Base-by-base conservation (phyloP, 345 rosid genomes). In the Lepidium africanum region DNA sequence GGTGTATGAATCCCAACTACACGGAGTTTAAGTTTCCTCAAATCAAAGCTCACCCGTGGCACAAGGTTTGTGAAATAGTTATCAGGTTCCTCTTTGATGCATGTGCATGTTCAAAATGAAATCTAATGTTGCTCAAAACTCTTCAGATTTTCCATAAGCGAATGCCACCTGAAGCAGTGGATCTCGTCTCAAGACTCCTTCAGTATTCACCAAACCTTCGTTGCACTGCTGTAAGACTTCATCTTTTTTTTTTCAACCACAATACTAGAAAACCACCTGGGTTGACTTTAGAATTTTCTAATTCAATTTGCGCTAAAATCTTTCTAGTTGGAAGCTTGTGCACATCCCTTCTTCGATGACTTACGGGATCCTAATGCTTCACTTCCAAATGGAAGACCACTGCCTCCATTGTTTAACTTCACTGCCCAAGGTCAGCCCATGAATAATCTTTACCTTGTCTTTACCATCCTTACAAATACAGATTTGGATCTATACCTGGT, bases 11-110 rank as follows among this genome's bases (percentile, higher is more conserved):
- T 82, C 96, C 97, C 19, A 84, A 94, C 75, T 94, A 94, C 81
- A 86, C 87, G 0, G 99, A 94, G 69, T 94, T 89, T 74, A 94
- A 91, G 82, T 94, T 94, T 73, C 99, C 97, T 64, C 99, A 91
- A 84, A 91, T 94, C 41, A 94, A 91, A 84, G 96, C 99, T 76
- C 99, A 91, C 78, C 97, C 99, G 49, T 94, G 97, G 99, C 93
- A 91, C 79, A 94, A 94, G 97, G 61, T 77, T 45, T 55, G 68
- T 73, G 39, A 73, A 73, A 12, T 14, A 56, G 17, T 33, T 5
- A 30, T 9, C 48, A 30, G 42, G 30, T 65, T 32, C 7, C 32
- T 57, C 67, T 61, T 21, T 23, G 38, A 33, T 47, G 43, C 37
- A 48, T 51, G 59, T 73, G 11, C 69, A 53, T 62, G 62, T 33